These are phyloP conservation scores for Lactarius vividus DNA, from an alignment of 768 basidiomycete species.

Conservation along the genomic window DNA sequence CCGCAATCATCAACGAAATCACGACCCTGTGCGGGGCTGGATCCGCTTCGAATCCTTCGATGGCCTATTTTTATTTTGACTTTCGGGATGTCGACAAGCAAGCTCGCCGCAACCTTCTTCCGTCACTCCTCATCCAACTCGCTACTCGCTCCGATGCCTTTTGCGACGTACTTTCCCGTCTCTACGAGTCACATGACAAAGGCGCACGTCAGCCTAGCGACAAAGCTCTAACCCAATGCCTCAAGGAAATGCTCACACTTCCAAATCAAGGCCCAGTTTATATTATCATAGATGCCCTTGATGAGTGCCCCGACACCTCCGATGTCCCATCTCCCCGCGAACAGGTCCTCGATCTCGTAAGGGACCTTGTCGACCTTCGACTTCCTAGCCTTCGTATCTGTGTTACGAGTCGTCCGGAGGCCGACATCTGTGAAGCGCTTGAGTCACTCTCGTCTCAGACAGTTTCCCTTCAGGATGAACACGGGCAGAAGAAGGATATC, in stretches of 20 bases:
- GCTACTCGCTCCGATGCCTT: neutral
- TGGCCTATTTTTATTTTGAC: neutral
- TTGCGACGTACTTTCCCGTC: neutral
- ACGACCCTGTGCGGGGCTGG: neutral
- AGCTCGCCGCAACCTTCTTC: neutral
- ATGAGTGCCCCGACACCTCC: neutral
- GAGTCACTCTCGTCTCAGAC: neutral
- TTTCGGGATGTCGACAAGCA: neutral
- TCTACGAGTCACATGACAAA: neutral
- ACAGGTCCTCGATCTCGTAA: neutral
- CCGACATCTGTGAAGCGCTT: neutral
- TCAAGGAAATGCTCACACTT: neutral
- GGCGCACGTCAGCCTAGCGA: neutral
- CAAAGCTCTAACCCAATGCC: neutral
- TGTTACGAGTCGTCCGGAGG: neutral
- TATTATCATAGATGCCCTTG: neutral
- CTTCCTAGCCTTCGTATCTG: neutral
- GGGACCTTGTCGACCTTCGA: neutral
- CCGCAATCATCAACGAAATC: neutral
- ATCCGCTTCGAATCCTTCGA: neutral
- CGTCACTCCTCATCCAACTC: neutral
- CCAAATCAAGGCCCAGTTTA: neutral
- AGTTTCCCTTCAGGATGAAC: neutral
- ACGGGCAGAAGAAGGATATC: neutral
- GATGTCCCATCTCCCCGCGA: neutral